Percentiles rank a stretch among this genome's conserved stretches.
These are phyloP conservation scores for Ophiostoma ulmi DNA, from an alignment of 2,329 filamentous ascomycete genomes.

Conservation along the genomic window DNA sequence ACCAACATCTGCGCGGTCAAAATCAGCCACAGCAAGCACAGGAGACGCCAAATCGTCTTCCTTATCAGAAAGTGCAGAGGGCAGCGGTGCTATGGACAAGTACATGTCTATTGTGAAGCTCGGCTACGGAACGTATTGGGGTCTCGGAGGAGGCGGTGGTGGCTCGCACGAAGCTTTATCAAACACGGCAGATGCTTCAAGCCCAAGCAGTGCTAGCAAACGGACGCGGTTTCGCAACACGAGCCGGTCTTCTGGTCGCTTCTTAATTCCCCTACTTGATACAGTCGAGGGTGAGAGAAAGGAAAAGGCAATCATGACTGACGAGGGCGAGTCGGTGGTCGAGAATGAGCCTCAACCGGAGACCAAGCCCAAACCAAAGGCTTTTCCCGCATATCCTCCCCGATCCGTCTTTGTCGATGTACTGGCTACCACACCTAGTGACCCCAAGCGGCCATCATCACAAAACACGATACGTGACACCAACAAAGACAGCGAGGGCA, in stretches of 20 bases:
- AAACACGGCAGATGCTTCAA: neutral
- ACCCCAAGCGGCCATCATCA: neutral
- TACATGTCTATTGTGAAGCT: constrained; percentile 62
- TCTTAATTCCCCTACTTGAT: constrained; percentile 64
- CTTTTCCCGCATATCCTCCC: constrained; percentile 37
- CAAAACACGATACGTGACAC: neutral
- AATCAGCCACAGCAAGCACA: constrained; percentile 13
- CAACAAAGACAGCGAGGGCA: neutral
- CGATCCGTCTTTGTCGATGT: constrained; percentile 65
- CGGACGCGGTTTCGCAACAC: constrained; percentile 16
- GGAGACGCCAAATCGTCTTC: constrained; percentile 12
- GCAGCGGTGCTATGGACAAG: constrained; percentile 44
- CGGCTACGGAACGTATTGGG: constrained; percentile 64
- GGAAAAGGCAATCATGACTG: neutral
- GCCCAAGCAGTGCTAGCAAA: neutral
- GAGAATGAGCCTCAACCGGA: neutral
- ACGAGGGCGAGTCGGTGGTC: neutral
- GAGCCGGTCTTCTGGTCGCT: constrained; percentile 41
- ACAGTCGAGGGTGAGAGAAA: constrained; percentile 43
- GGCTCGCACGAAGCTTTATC: constrained; percentile 20
- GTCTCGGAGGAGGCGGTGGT: constrained; percentile 36
- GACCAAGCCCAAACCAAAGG: neutral
- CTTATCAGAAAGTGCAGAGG: constrained; percentile 13
- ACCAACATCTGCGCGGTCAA: constrained; percentile 4
- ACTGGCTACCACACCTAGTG: constrained; percentile 29